Base-by-base conservation (phyloP, 2,329 filamentous ascomycete genomes). In the Nigrospora sphaerica region DNA sequence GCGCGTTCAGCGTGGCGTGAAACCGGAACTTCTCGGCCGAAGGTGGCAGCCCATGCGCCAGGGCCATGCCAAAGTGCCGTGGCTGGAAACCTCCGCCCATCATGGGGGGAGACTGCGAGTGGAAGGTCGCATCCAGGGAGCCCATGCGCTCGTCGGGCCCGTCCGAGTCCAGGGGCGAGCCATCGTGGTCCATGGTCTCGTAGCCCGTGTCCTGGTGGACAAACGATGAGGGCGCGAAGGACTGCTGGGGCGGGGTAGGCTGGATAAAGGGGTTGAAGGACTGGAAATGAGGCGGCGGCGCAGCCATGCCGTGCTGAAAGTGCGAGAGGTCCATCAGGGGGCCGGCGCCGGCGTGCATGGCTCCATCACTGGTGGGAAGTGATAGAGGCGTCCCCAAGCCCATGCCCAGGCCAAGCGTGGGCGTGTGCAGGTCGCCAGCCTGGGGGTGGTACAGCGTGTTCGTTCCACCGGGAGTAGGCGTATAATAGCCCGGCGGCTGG, bases 1-100 rank as follows among this genome's bases (percentile, higher is more conserved):
- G 90, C 1, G 93, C 92, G 63, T 95, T 95, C 39, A 98, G 69
- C 1, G 88, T 93, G 43, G 88, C 85, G 62, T 93, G 87, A 61
- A 88, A 97, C 36, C 93, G 88, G 61, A 96, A 96, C 60, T 84
- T 86, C 57, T 87, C 83, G 11, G 75, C 77, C 0, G 74, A 73
- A 1, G 73, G 57, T 6, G 79, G 78, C 32, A 81, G 62, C 2
- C 66, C 61, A 32, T 73, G 65, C 16, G 66, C 56, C 58, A 75
- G 69, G 12, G 68, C 57, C 58, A 75, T 65, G 35, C 70, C 69
- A 34, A 73, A 74, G 18, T 71, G 72, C 23, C 68, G 69, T 2
- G 74, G 68, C 46, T 80, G 79, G 53, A 79, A 83, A 28, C 23
- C 23, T 7, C 23, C 23, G 18, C 72, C 68, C 53, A 82, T 70